Percentiles rank a stretch among this genome's conserved stretches.
Conservation (phyloP, 192 early-diverging fungal species). For the Entomortierella lignicola region DNA sequence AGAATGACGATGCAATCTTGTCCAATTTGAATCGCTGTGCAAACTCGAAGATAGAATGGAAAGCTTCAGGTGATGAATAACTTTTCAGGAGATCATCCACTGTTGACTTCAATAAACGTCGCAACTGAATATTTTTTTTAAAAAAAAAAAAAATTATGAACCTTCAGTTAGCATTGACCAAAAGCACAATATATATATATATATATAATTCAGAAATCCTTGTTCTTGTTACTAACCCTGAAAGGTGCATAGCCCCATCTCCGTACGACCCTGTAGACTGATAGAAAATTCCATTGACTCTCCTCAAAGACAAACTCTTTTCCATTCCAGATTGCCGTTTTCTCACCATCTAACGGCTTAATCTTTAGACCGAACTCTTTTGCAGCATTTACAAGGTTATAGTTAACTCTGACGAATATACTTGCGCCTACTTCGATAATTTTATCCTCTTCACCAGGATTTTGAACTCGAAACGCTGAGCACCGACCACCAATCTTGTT, state of each 20-base stretch:
- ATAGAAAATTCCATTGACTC: conserved; percentile 54
- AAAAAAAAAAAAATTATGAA: no score
- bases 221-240: no score
- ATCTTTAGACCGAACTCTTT: conserved; percentile 62
- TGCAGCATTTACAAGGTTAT: conserved; percentile 63
- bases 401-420: conserved; percentile 70
- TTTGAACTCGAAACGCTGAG: conserved; percentile 26
- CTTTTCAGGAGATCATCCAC: conserved; percentile 36
- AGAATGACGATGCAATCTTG: conserved; percentile 35
- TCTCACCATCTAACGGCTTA: conserved; percentile 40
- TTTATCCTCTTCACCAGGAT: conserved; percentile 29
- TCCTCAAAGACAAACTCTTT: conserved; percentile 65
- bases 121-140: conserved; percentile 41
- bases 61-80: conserved; percentile 53
- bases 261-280: conserved; percentile 51
- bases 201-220: no score
- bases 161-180: no score
- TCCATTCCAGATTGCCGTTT: conserved; percentile 62
- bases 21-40: conserved; percentile 39
- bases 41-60: conserved; percentile 42
- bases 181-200: no score
- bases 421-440: conserved; percentile 71
- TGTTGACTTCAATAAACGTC: conserved; percentile 26
- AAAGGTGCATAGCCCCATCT: conserved; percentile 60
- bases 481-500: conserved; percentile 68